These are phyloP conservation scores for Pseudogymnoascus destructans DNA, from an alignment of 2,329 filamentous ascomycete species.

Conservation along the genomic window DNA sequence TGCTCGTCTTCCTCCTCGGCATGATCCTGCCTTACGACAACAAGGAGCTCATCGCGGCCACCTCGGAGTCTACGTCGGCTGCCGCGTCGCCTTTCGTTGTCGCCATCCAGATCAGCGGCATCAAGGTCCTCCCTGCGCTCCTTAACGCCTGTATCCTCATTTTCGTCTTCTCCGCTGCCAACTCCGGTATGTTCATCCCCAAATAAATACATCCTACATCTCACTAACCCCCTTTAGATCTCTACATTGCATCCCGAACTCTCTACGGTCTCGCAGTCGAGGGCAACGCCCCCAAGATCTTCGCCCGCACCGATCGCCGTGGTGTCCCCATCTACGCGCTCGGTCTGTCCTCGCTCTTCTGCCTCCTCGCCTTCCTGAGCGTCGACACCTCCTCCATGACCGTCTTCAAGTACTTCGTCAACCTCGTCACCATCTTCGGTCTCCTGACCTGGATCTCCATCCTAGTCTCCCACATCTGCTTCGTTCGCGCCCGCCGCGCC, in stretches of 20 bases:
- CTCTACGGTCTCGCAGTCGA: conserved; percentile 55
- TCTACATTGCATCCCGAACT: conserved; percentile 56
- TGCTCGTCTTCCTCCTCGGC: conserved; percentile 48
- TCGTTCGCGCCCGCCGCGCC: conserved; percentile 47
- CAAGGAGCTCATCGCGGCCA: conserved; percentile 36
- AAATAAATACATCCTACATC: too few relatives aligned
- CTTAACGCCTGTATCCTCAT: conserved; percentile 58
- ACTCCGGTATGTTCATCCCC: conserved; percentile 29
- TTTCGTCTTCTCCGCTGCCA: conserved; percentile 50
- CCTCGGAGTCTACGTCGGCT: conserved; percentile 20
- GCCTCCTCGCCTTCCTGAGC: conserved; percentile 55
- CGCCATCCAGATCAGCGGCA: conserved; percentile 53
- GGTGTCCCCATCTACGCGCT: conserved; percentile 38
- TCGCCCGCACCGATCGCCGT: conserved; percentile 42
- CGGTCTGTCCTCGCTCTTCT: conserved; percentile 37
- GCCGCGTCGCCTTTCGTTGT: conserved; percentile 40
- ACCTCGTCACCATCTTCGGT: conserved; percentile 39
- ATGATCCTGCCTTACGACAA: conserved; percentile 54
- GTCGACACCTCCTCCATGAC: conserved; percentile 42
- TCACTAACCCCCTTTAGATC: conserved; percentile 23
- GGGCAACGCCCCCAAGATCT: conserved; percentile 50
- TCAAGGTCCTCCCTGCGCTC: conserved; percentile 48
- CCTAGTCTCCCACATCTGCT: conserved; percentile 55
- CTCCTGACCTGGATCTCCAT: conserved; percentile 26
- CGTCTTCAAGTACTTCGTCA: conserved; percentile 61